Conservation (phyloP, 2,329 filamentous ascomycete species). For the Purpureocillium lavendulum region DNA sequence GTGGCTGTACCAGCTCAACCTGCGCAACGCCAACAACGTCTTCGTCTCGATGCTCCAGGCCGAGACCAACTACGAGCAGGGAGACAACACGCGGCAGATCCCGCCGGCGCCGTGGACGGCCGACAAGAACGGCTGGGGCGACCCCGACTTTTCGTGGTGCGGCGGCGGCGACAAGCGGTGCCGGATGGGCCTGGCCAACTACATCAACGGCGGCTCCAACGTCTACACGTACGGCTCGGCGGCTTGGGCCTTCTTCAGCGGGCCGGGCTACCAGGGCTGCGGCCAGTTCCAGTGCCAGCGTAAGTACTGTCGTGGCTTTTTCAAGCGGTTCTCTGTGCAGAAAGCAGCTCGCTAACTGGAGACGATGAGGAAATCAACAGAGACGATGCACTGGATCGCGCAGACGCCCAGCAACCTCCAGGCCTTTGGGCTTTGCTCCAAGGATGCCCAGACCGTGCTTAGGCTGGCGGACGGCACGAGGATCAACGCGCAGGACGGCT, state of each 20-base stretch:
- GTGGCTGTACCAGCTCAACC: conserved; percentile 49
- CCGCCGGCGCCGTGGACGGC: conserved; percentile 30
- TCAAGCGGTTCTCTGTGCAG: background rate
- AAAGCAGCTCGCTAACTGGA: too few relatives aligned
- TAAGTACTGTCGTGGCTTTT: conserved; percentile 10
- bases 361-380: too few relatives aligned
- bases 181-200: conserved; percentile 33
- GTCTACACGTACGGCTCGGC: conserved; percentile 34
- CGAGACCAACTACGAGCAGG: conserved; percentile 38
- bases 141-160: conserved; percentile 34
- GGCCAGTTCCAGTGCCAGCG: conserved; percentile 24
- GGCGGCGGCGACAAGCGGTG: conserved; percentile 25
- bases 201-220: conserved; percentile 30
- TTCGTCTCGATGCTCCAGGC: conserved; percentile 42
- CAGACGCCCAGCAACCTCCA: conserved; percentile 28
- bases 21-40: conserved; percentile 39
- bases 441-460: conserved; percentile 25
- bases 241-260: conserved; percentile 34
- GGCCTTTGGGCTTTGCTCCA: conserved; percentile 32
- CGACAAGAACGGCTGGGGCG: conserved; percentile 26
- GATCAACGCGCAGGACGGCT: conserved; percentile 20
- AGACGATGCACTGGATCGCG: conserved; percentile 29
- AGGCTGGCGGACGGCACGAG: conserved; percentile 25
- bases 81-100: conserved; percentile 23
- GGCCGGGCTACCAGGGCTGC: conserved; percentile 26